Base-by-base conservation (phyloP, 2,329 filamentous ascomycete species). In the Claviceps purpurea region DNA sequence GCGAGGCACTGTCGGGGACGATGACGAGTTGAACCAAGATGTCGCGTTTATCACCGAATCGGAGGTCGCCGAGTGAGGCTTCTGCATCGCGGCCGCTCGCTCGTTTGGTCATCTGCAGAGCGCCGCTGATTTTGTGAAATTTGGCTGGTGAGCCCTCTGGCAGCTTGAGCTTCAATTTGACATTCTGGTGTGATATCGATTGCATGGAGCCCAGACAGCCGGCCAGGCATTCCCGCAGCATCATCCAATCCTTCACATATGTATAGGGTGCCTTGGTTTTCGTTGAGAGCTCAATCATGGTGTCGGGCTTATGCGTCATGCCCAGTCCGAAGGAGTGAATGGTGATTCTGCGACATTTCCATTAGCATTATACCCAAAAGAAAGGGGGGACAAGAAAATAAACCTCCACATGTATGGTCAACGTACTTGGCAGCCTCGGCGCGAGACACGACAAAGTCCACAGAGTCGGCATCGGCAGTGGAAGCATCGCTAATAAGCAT, bases 181-280 rank as follows among this genome's bases (percentile, higher is more conserved):
- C 93, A 63, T 97, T 97, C 66, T 97, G 93, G 65, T 98, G 93
- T n/a, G 93, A 97, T 30, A 89, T 84, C 2, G 88, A 89, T 68
- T 98, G 93, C 64, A 97, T 78, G 14, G 89, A 84, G 47, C 93
- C 93, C 30, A 98, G 73, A 62, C 91, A 97, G 44, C 93, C 93
- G 24, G 90, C 93, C 45, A 96, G 77, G 65, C 93, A 97, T 67
- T 98, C 93, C 30, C 93, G 85, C 39, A 98, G 78, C 91, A 97
- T 98, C 91, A 97, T 97, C 93, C 93, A 98, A 67, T 98, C 93
- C 70, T 97, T 98, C 59, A 98, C 90, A 62, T 97, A 98, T 1
- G 89, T 94, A 64, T 97, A 98, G 1, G 89, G 94, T 4, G 90
- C 93, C 71, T 97, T 98, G 3, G 93, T 98, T 55, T 89, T 80